Conservation (phyloP, 345 rosid genomes). For the Leavenworthia alabamica region DNA sequence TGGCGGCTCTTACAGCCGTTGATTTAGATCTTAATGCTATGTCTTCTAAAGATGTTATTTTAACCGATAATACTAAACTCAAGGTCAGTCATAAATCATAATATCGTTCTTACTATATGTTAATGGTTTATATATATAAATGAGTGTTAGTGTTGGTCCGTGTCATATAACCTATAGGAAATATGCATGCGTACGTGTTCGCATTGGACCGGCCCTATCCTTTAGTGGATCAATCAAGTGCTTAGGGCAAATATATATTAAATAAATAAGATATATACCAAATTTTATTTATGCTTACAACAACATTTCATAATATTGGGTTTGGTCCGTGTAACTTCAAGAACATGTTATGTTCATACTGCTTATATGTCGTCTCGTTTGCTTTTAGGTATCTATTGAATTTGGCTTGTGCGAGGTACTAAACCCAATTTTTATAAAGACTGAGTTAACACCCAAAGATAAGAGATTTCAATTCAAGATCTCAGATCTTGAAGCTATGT, state of each 20-base stretch:
- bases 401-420: conserved; percentile 71
- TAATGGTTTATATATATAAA: background rate
- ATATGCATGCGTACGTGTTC: too few relatives aligned
- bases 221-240: too few relatives aligned
- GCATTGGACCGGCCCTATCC: too few relatives aligned
- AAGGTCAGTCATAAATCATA: conserved; percentile 66
- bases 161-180: background rate
- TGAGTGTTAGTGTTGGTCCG: background rate
- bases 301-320: too few relatives aligned
- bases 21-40: conserved; percentile 16
- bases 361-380: background rate
- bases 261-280: too few relatives aligned
- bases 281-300: too few relatives aligned
- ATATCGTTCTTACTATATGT: too few relatives aligned
- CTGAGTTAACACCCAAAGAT: conserved; percentile 47
- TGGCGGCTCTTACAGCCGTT: conserved; percentile 42
- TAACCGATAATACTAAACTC: conserved; percentile 40
- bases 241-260: too few relatives aligned
- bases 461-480: conserved; percentile 47
- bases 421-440: conserved; percentile 39
- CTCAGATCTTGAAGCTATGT: conserved; percentile 48
- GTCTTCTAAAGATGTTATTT: conserved; percentile 23
- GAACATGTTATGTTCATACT: background rate
- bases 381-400: conserved; percentile 60
- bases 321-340: too few relatives aligned